Conservation (phyloP, 2,329 filamentous ascomycete species). For the Fusarium sp. region DNA sequence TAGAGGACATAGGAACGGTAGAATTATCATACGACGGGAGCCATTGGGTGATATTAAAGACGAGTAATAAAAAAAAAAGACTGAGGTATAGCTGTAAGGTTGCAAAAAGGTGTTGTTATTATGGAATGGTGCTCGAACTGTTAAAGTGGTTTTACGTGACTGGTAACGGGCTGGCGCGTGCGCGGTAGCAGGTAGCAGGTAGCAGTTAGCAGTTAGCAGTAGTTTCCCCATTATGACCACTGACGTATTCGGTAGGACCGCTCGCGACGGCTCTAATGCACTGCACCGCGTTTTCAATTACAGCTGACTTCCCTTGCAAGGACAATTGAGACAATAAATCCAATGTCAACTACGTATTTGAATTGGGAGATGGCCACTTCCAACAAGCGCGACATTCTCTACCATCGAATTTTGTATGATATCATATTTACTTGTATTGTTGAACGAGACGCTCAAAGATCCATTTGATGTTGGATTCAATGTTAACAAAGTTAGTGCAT, state of each 20-base stretch:
- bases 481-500: background rate
- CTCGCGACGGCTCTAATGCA: background rate
- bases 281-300: slow-evolving; percentile 21
- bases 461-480: background rate
- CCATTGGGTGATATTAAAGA: slow-evolving; percentile 27
- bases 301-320: background rate
- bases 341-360: background rate
- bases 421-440: background rate
- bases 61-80: slow-evolving; percentile 5
- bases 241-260: slow-evolving; percentile 27
- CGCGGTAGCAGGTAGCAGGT: background rate
- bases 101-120: slow-evolving; percentile 28
- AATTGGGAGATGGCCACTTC: background rate
- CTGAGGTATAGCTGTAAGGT: slow-evolving; percentile 16
- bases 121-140: slow-evolving; percentile 11
- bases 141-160: slow-evolving; percentile 35
- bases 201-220: background rate
- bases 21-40: slow-evolving; percentile 28
- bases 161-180: slow-evolving; percentile 1
- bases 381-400: background rate
- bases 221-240: background rate
- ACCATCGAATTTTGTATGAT: background rate
- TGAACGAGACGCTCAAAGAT: background rate
- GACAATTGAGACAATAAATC: background rate
- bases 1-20: slow-evolving; percentile 49